Evolutionary conservation across 306 rosid genomes (phyloP), one percentile per base, ranked within the genome.

Genomic region (Abrus pulchellus): DNA sequence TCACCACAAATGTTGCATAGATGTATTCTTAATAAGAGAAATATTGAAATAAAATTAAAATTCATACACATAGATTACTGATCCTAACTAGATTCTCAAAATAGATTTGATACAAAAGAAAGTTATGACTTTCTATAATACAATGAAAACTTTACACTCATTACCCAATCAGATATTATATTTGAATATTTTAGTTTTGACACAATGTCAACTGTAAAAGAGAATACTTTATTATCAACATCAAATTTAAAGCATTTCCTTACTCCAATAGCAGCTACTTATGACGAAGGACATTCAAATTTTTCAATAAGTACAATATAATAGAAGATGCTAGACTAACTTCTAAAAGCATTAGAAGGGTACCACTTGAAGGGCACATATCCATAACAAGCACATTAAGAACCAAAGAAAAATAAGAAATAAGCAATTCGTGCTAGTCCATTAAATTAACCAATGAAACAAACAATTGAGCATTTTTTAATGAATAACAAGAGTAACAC

Each of bases 1-100:
- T 80, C 85, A 59, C 94, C 97, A 82, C 93, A 90, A 57, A 91
- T 86, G 84, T 97, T 94, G 95, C 90, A 87, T 30, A 41, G 52
- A 82, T 45, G 64, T 73, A 6, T 36, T 77, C 40, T 77, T 32
- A 77, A 82, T 67, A 60, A 66, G 78, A 82, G 71, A 63, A 74
- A 56, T 67, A 12, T 12, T 77, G 72, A 72, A 65, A 8, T 50
- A 69, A 48, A 60, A 61, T 73, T 60, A 77, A 20, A 20, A 20
- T 20, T 20, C 67, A 60, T 76, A 38, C 40, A 48, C 56, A n/a
- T 30, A 55, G 14, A 85, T 33, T 57, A 41, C 44, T 28, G 12
- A 44, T 76, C 77, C 41, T 34, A 61, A 34, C 11, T 68, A 60
- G 36, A 68, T 45, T 72, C 67, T 72, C 61, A 56, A 76, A 66